Evolutionary conservation across 73 alveolate species (phyloP).

Genomic region (Tetrahymena thermophila): DNA sequence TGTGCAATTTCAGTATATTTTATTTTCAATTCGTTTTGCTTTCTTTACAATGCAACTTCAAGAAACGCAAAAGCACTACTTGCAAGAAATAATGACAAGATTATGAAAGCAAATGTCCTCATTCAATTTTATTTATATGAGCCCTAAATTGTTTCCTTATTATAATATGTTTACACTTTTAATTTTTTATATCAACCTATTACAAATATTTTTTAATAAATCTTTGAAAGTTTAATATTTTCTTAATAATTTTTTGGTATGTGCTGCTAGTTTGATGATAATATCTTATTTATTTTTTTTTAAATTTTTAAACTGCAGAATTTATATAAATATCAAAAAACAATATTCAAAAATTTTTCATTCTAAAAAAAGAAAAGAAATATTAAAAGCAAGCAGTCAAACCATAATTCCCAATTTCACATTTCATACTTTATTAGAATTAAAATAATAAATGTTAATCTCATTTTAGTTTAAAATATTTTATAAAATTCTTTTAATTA

Average conservation of each 20-base stretch:
- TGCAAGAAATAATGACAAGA: neutral
- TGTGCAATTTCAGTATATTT: neutral
- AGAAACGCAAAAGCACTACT: neutral
- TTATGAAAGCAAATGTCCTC: neutral
- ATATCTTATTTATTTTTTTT: neutral
- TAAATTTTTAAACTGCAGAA: neutral
- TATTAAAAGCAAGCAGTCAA: neutral
- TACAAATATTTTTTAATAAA: neutral
- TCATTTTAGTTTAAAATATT: no score
- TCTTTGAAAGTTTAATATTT: neutral
- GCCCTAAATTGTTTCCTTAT: neutral
- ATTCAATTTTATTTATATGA: neutral
- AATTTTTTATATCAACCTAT: neutral
- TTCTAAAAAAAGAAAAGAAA: neutral
- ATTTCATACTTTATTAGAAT: no score
- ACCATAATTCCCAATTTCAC: no score
- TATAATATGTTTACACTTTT: neutral
- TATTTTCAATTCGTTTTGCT: neutral
- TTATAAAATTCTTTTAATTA: no score
- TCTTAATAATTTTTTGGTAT: neutral
- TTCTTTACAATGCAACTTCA: neutral
- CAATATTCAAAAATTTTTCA: neutral
- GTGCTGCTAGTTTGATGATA: neutral
- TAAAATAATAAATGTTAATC: no score
- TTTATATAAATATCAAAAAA: neutral